Evolutionary conservation across 2,329 filamentous ascomycete species (phyloP), one percentile per base, ranked within the genome.

Genomic region (Paecilomyces dactylethromorphus): DNA sequence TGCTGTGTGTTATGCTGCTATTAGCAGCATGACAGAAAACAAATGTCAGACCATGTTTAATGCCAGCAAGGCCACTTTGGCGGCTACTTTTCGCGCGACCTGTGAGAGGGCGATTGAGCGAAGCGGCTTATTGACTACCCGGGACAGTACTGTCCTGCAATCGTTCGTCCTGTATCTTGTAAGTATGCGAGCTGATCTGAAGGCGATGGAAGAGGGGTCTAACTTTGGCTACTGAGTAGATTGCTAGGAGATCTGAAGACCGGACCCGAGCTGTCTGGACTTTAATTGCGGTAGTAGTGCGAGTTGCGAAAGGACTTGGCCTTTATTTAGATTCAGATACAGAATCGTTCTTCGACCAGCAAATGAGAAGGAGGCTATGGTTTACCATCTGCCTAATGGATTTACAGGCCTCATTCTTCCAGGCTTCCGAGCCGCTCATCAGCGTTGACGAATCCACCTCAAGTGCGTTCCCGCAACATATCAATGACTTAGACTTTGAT

Each of bases 401-500:
- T 24, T 12, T 57, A 8, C 59, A 61, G 33, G 51, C 59, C 2
- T 59, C 49, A 49, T 50, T 61, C 29, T 56, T 58, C 11, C 54
- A 55, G 2, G 59, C 58, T 29, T 60, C 56, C 2, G 18, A 33
- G 13, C 59, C 59, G 7, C 45, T 60, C 7, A 64, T 70, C 24
- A 59, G 57, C 1, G 55, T 63, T 11, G 33, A 35, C 11, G 62
- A 63, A 7, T 59, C 55, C 32, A 52, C 57, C 5, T 54, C 61
- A 0, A 52, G 55, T 3, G 35, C 54, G 7, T 35, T 66, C 39
- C 63, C 63, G 3, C 50, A 53, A 32, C 63, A 68, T 49, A 61
- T 69, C 29, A 68, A 70, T 45, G 68, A 69, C 59, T 58, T 62
- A 10, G 64, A 71, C 45, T 70, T 70, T 57, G 65, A 64, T 26